phyloP scores from a whole-genome alignment of 2,329 filamentous ascomycete species.

The Fusarium equiseti region DNA sequence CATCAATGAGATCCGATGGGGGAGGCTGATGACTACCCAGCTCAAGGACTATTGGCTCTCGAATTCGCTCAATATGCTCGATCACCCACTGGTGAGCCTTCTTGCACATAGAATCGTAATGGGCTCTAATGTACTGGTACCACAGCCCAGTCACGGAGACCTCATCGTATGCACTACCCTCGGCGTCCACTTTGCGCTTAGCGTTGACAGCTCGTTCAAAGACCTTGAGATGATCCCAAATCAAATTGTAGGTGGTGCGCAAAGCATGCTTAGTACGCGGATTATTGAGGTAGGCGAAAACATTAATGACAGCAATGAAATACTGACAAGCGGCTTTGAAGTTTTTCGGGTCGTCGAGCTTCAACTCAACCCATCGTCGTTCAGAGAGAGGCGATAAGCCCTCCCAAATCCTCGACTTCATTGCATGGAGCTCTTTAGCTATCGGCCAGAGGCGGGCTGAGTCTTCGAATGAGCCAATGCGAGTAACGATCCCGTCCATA shows the following conservation, averaged over 20 bases:
- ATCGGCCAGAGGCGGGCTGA: conserved; percentile 27
- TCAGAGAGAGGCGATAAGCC: conserved; percentile 47
- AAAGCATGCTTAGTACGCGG: conserved; percentile 31
- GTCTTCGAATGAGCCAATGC: conserved; percentile 44
- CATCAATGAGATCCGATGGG: background rate
- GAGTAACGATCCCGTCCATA: conserved; percentile 10
- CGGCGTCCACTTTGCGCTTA: conserved; percentile 4
- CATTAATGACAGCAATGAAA: conserved; percentile 36
- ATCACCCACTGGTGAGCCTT: conserved; percentile 46
- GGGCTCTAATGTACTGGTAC: conserved; percentile 44
- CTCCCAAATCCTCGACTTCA: conserved; percentile 50
- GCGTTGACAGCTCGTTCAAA: conserved; percentile 47
- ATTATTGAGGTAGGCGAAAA: conserved; percentile 48
- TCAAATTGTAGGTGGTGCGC: conserved; percentile 46
- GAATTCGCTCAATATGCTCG: conserved; percentile 40
- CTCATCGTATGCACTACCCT: background rate
- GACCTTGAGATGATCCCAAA: conserved; percentile 41
- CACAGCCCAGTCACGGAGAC: conserved; percentile 41
- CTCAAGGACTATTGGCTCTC: conserved; percentile 20
- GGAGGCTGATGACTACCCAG: conserved; percentile 13
- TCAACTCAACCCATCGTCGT: conserved; percentile 43
- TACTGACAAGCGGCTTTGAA: conserved; percentile 46
- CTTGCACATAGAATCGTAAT: conserved; percentile 39
- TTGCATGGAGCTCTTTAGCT: conserved; percentile 47
- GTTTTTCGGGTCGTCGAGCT: conserved; percentile 38